Base-by-base conservation (phyloP, 2,329 filamentous ascomycete genomes). In the Alternaria brassicicola region DNA sequence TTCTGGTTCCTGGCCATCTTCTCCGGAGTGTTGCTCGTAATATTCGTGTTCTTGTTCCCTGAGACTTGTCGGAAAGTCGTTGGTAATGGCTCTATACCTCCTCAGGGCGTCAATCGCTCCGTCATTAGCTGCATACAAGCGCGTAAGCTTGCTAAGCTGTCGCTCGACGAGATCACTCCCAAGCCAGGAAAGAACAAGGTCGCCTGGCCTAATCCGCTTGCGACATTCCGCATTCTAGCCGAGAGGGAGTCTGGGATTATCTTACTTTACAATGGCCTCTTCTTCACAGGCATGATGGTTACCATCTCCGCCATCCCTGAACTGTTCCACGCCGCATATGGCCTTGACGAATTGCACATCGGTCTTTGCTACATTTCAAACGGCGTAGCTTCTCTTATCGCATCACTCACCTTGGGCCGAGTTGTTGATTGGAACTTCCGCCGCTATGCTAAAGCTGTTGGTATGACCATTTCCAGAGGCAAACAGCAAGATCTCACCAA, bases 371-470 rank as follows among this genome's bases (percentile, higher is more conserved):
- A 74, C 53, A 74, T 74, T 13, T 57, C 72, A 3, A 65, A 64
- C 8, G 72, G 72, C 9, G 64, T 69, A 3, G 72, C 69, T 7
- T 67, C 66, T 5, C 62, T 75, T 2, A 43, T 70, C 4, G 66
- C 71, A 0, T 69, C 71, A 0, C 55, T 75, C 1, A 70, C 69
- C 6, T 71, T 70, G 64, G 72, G 73, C 13, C 66, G 70, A 21
- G 47, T 86, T 1, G 82, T 91, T 33, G 89, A 92, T 74, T 88
- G 85, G 82, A 93, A 93, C 73, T 96, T 91, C 74, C 83, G 86
- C 6, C 85, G 89, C 36, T 83, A 88, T 45, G 89, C 90, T 1
- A 81, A 79, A 47, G 82, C 83, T 30, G 79, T 88, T 15, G 87
- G 87, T 6, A 80, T 92, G 56, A 78, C 80, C 2, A 84, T 92